These are phyloP conservation scores for Pyropia yezoensis DNA, from an alignment of 23 red algal species.

Conservation along the genomic window DNA sequence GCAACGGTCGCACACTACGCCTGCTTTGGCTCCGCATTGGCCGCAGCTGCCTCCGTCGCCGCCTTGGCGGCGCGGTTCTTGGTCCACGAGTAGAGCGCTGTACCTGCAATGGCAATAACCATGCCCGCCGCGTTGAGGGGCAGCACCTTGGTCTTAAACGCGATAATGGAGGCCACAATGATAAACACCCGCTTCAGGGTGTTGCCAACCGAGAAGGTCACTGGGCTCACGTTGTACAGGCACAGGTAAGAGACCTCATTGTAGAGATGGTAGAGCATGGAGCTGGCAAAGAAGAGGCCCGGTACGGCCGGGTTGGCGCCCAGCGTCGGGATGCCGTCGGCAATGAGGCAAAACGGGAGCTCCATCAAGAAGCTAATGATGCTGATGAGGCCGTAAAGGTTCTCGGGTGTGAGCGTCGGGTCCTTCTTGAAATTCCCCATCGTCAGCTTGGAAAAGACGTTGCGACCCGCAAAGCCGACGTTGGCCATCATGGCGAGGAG, in stretches of 20 bases:
- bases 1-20: no score
- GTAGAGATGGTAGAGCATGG: conserved; percentile 85
- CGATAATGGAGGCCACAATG: conserved; percentile 78
- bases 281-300: conserved; percentile 28
- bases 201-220: conserved; percentile 88
- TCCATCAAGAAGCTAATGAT: conserved; percentile 64
- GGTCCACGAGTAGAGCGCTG: conserved; percentile 65
- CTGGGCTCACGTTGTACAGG: conserved; percentile 56
- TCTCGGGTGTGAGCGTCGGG: conserved; percentile 42
- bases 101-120: conserved; percentile 59
- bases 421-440: conserved; percentile 85
- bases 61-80: conserved; percentile 40
- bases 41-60: no score
- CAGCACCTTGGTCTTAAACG: conserved; percentile 73
- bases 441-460: conserved; percentile 82
- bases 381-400: conserved; percentile 74
- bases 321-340: conserved; percentile 56
- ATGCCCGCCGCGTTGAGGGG: conserved; percentile 70
- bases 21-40: no score
- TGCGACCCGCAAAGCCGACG: conserved; percentile 79
- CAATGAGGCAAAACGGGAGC: conserved; percentile 58
- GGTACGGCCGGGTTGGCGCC: conserved; percentile 8
- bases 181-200: conserved; percentile 87
- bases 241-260: conserved; percentile 86
- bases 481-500: conserved; percentile 89